These are phyloP conservation scores for Colletotrichum cordylinicola DNA, from an alignment of 2,329 filamentous ascomycete species.

Conservation along the genomic window DNA sequence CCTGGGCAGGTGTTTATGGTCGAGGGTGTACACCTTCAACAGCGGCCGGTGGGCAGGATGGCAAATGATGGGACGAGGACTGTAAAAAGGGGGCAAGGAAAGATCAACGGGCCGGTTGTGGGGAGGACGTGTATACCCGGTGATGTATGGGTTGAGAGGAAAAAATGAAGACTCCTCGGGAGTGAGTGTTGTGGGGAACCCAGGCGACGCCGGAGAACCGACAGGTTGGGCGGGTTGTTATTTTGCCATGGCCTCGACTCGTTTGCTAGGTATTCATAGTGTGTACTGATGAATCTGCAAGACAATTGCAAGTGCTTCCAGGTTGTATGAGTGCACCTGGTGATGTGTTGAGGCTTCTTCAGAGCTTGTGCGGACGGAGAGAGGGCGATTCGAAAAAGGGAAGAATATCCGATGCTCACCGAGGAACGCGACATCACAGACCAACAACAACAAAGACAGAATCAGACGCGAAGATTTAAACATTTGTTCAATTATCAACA, in stretches of 20 bases:
- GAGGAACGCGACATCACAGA: not conserved
- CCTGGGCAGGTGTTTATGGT: not conserved
- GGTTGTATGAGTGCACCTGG: not conserved
- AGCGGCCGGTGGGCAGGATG: not conserved
- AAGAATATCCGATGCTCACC: not conserved
- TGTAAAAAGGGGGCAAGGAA: not conserved
- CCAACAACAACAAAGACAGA: not conserved
- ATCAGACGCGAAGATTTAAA: not conserved
- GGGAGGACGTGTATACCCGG: slow-evolving; percentile 13
- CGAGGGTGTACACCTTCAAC: not conserved
- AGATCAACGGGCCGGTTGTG: not conserved
- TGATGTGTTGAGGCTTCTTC: not conserved
- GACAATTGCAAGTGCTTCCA: not conserved
- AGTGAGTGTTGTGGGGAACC: not conserved
- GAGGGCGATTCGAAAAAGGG: not conserved
- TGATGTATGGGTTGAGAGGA: not conserved
- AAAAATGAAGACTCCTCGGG: not conserved
- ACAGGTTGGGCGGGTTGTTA: not conserved
- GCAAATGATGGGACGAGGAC: not conserved
- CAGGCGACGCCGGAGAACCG: not conserved
- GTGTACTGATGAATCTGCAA: not conserved
- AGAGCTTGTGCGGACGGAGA: not conserved
- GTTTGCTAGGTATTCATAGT: not conserved
- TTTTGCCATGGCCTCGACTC: not conserved
- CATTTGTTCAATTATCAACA: not conserved